Evolutionary conservation across 1,284 basidiomycete genomes (phyloP).

Genomic region (Leccinum subspadiceum): DNA sequence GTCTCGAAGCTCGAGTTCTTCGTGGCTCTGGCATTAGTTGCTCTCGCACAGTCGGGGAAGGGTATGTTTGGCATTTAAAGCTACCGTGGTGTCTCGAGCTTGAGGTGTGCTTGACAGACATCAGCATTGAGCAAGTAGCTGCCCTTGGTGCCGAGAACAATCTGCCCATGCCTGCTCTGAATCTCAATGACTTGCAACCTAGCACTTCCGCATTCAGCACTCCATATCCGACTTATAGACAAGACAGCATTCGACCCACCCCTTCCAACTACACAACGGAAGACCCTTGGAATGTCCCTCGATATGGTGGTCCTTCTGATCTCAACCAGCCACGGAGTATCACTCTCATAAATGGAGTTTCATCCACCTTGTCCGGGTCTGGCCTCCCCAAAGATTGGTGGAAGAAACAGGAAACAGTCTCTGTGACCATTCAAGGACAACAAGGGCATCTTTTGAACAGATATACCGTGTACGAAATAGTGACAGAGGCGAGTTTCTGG

Average conservation of each 20-base stretch:
- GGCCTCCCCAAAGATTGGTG: slow-evolving; percentile 81
- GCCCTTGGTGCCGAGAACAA: slow-evolving; percentile 68
- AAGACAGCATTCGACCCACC: slow-evolving; percentile 38
- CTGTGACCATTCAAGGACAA: slow-evolving; percentile 73
- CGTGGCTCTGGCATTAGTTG: slow-evolving; percentile 81
- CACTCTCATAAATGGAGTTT: slow-evolving; percentile 44
- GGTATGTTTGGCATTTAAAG: slow-evolving; percentile 40
- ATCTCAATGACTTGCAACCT: slow-evolving; percentile 56
- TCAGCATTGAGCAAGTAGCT: slow-evolving; percentile 81
- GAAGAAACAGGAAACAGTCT: slow-evolving; percentile 73
- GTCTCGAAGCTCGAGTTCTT: slow-evolving; percentile 87
- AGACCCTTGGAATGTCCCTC: slow-evolving; percentile 67
- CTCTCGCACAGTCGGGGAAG: slow-evolving; percentile 79
- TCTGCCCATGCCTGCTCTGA: slow-evolving; percentile 65
- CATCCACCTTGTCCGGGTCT: slow-evolving; percentile 63
- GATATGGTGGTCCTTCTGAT: slow-evolving; percentile 23
- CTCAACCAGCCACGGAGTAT: slow-evolving; percentile 27
- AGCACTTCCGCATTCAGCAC: slow-evolving; percentile 49
- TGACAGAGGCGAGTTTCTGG: slow-evolving; percentile 64
- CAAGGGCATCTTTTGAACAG: slow-evolving; percentile 87
- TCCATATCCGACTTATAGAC: slow-evolving; percentile 39
- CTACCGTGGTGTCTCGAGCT: slow-evolving; percentile 5
- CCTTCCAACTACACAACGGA: slow-evolving; percentile 55
- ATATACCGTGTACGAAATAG: slow-evolving; percentile 77
- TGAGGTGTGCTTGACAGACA: slow-evolving; percentile 44